phyloP scores from a whole-genome alignment of 129 eudicot species.

The Flaveria brownii region DNA sequence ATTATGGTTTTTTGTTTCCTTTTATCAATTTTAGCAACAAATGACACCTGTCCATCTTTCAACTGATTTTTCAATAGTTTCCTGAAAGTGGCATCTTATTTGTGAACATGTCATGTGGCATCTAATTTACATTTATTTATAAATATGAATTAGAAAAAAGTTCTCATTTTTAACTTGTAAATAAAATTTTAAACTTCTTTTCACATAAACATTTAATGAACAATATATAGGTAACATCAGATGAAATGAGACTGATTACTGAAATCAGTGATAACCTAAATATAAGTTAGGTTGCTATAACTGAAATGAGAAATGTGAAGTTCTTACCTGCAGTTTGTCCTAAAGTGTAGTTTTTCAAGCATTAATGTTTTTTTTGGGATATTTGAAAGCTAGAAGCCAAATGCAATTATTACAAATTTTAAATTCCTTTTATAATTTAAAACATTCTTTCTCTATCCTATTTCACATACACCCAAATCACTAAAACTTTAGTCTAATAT shows the following conservation, averaged over 20 bases:
- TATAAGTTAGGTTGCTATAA: background rate
- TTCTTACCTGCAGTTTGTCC: background rate
- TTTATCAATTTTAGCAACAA: background rate
- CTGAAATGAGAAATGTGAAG: background rate
- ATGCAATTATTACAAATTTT: background rate
- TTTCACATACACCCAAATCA: background rate
- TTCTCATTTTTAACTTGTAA: background rate
- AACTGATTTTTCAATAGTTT: background rate
- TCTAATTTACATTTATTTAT: background rate
- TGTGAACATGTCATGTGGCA: background rate
- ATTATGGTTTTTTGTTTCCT: background rate
- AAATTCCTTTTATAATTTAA: background rate
- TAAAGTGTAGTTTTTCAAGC: too few relatives aligned
- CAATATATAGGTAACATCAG: background rate
- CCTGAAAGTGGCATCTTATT: background rate
- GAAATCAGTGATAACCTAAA: background rate
- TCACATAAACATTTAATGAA: background rate
- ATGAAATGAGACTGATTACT: background rate
- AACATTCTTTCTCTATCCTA: too few relatives aligned
- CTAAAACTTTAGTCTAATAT: background rate
- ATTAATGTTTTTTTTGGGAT: background rate
- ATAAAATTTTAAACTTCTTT: background rate
- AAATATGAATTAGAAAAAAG: background rate
- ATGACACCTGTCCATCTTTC: background rate
- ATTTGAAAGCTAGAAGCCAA: conserved; percentile 12